phyloP scores from a whole-genome alignment of 192 early-diverging fungal genomes.

The Dissophora globulifera region DNA sequence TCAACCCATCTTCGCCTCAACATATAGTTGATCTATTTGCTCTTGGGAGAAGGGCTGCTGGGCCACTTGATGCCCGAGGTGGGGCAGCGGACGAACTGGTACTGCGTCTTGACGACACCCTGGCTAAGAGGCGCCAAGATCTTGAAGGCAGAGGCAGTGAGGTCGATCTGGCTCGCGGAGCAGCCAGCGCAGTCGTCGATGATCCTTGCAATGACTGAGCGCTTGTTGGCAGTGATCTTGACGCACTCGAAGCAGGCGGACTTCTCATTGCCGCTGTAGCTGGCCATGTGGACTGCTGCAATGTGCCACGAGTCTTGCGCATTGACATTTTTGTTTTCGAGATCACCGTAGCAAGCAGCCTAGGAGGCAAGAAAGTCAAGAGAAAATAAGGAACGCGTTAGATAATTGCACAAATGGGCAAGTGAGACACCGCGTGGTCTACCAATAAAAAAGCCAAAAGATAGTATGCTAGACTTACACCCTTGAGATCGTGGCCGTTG shows the following conservation, averaged over 20 bases:
- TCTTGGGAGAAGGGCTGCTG: conserved; percentile 22
- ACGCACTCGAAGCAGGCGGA: conserved; percentile 32
- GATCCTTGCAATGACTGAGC: conserved; percentile 34
- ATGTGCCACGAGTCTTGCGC: conserved; percentile 43
- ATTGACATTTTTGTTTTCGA: conserved; percentile 23
- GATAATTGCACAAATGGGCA: background rate
- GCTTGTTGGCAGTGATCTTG: conserved; percentile 19
- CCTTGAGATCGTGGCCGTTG: conserved; percentile 25
- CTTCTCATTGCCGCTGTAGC: conserved; percentile 6
- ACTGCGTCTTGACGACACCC: conserved; percentile 22
- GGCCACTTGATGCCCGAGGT: conserved; percentile 32
- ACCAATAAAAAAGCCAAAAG: background rate
- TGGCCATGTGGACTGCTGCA: conserved; percentile 16
- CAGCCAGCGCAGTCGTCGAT: conserved; percentile 47
- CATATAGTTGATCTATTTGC: background rate
- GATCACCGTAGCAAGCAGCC: conserved; percentile 41
- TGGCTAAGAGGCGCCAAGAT: conserved; percentile 1
- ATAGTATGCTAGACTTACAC: conserved; percentile 27
- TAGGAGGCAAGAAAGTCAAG: background rate
- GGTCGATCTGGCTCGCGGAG: conserved; percentile 17
- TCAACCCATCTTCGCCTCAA: background rate
- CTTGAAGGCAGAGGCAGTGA: conserved; percentile 21
- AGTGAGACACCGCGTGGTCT: background rate
- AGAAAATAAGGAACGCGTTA: background rate
- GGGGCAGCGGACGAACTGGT: conserved; percentile 36